Evolutionary conservation across 2,329 filamentous ascomycete genomes (phyloP).

Genomic region (Microdochium trichocladiopsis): DNA sequence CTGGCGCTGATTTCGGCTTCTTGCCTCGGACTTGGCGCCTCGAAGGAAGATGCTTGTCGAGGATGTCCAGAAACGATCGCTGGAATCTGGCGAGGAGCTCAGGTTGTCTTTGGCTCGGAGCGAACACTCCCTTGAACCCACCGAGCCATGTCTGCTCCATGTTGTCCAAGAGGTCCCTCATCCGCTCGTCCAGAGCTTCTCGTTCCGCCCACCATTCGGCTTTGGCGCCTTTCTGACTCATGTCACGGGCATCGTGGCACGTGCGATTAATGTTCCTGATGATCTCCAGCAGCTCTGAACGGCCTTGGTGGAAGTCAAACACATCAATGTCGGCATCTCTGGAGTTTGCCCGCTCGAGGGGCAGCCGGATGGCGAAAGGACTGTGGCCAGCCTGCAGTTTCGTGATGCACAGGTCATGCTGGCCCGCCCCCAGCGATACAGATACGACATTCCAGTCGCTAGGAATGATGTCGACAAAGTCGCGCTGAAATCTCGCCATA

Average conservation of each 20-base stretch:
- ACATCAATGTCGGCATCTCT: constrained; percentile 71
- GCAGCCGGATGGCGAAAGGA: constrained; percentile 82
- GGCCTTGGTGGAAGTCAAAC: constrained; percentile 78
- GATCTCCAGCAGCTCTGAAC: constrained; percentile 73
- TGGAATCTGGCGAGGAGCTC: constrained; percentile 69
- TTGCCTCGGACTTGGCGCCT: constrained; percentile 56
- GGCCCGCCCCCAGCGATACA: constrained; percentile 72
- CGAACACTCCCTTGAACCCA: constrained; percentile 92
- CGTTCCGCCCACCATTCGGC: constrained; percentile 86
- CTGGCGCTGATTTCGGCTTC: constrained; percentile 35
- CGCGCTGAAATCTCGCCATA: constrained; percentile 61
- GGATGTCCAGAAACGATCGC: constrained; percentile 66
- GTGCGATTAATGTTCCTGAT: constrained; percentile 76
- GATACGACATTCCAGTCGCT: constrained; percentile 79
- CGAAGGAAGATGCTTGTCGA: constrained; percentile 83
- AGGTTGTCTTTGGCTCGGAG: constrained; percentile 56
- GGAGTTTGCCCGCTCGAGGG: constrained; percentile 73
- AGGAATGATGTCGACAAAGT: constrained; percentile 83
- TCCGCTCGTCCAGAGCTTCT: constrained; percentile 67
- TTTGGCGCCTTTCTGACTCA: constrained; percentile 67
- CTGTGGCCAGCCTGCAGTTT: constrained; percentile 68
- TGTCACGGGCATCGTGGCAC: constrained; percentile 66
- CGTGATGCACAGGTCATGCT: constrained; percentile 82
- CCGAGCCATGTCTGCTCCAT: constrained; percentile 93
- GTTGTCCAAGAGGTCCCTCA: constrained; percentile 72